Evolutionary conservation across 148 eudicot genomes (phyloP), one percentile per base, ranked within the genome.

Genomic region (Chenopodium formosanum): DNA sequence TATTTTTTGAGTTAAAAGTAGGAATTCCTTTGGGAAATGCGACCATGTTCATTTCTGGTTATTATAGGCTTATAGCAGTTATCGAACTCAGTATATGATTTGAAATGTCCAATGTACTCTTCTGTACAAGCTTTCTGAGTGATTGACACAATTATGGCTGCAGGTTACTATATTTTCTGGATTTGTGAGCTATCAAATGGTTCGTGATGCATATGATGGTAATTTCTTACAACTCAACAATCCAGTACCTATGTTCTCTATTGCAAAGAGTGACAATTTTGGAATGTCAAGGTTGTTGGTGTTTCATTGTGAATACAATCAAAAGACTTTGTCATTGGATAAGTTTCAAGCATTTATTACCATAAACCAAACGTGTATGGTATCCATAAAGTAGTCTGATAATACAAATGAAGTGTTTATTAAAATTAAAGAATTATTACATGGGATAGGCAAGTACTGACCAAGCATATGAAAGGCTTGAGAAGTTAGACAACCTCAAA

Each of bases 101-200:
- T 37, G 47, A 40, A 71, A 56, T 1, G 11, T 71, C 52, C 74
- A 71, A 16, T 37, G n/a, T 70, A 8, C 34, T 32, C 73, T 14
- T 32, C 32, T 23, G 14, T 50, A 56, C 62, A 56, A 44, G 5
- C 31, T 7, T 40, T 19, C 52, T 71, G 74, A 71, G 16, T 6
- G 56, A 9, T 9, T 22, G 56, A 19, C n/a, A 81, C 50, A n/a
- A 31, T 22, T 74, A 34, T 80, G 52, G 40, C 65, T 87, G 88
- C 94, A 96, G 99, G 86, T 97, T 63, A 92, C 99, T 83, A 90
- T 96, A 65, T 94, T 96, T 85, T 97, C 98, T 63, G 99, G 99
- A 81, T 97, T 97, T 90, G 95, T 97, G 80, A 94, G 91, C 90
- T 97, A 94, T 81, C 97, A 94, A 83, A 94, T 97, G 98, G 99